A percentile compares a stretch with the other conserved stretches of the same genome.
Evolutionary conservation across 129 eudicot genomes (phyloP).

Genomic region (Heracleum sosnowskyi): DNA sequence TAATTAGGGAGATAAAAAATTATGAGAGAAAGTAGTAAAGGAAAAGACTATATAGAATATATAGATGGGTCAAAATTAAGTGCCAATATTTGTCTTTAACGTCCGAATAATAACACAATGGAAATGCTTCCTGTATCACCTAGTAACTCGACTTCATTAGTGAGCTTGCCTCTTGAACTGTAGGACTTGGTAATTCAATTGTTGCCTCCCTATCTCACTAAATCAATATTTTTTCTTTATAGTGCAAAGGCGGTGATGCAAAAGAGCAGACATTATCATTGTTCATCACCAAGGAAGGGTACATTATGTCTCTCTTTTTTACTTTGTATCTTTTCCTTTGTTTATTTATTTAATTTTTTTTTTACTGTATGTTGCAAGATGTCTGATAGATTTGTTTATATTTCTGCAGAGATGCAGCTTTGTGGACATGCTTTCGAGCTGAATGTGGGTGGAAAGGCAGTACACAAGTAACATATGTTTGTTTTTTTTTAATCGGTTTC

Average conservation of each 20-base stretch:
- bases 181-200: not conserved
- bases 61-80: not conserved
- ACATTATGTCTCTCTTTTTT: not conserved
- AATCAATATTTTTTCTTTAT: slow-evolving; percentile 7
- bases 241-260: slow-evolving; percentile 51
- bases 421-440: slow-evolving; percentile 48
- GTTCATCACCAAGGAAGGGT: slow-evolving; percentile 37
- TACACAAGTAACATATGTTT: slow-evolving; percentile 23
- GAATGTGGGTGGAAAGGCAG: slow-evolving; percentile 56
- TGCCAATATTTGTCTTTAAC: not conserved
- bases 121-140: not conserved
- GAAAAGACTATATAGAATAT: not conserved
- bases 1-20: no score
- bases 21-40: no score
- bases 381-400: not conserved
- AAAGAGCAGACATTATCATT: slow-evolving; percentile 41
- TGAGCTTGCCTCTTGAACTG: slow-evolving; percentile 1
- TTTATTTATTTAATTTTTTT: not conserved
- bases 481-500: not conserved
- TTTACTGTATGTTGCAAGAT: not conserved
- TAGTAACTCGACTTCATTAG: not conserved
- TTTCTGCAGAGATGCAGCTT: slow-evolving; percentile 30
- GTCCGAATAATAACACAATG: not conserved
- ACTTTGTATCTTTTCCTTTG: not conserved
- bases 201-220: not conserved